Conservation (phyloP, 805 yeast species). For the Myxozyma sirexii region DNA sequence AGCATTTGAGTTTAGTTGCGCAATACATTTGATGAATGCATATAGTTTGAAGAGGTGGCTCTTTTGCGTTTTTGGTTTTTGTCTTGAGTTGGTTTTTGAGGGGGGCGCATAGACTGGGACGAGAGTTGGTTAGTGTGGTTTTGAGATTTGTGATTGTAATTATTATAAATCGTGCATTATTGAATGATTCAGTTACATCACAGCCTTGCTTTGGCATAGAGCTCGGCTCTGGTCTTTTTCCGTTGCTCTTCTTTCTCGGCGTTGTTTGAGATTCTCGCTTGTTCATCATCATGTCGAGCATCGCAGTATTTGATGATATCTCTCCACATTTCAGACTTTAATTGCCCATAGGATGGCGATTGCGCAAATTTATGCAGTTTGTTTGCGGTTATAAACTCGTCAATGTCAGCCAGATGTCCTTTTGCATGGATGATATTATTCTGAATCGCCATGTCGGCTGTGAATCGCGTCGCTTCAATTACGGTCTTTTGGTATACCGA, state of each 20-base stretch:
- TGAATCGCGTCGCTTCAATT: conserved; percentile 43
- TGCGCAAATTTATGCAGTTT: conserved; percentile 35
- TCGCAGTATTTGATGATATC: conserved; percentile 24
- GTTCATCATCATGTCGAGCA: conserved; percentile 15
- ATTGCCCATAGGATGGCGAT: conserved; percentile 41
- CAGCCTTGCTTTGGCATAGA: not conserved
- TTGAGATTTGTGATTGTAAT: not conserved
- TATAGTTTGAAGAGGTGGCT: no score
- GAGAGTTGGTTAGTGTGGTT: not conserved
- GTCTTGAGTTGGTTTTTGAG: not conserved
- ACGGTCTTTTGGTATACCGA: conserved; percentile 40
- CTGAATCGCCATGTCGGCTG: conserved; percentile 39
- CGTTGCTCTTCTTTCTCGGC: conserved; percentile 3
- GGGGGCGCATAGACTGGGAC: not conserved
- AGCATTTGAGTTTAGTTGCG: conserved; percentile 1
- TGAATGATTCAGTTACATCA: no score
- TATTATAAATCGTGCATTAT: no score
- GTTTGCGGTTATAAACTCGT: conserved; percentile 36
- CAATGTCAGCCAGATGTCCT: conserved; percentile 44
- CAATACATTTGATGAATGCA: conserved; percentile 2
- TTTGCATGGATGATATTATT: conserved; percentile 41
- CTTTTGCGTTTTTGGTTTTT: not conserved
- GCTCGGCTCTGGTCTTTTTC: not conserved
- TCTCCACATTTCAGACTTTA: conserved; percentile 35
- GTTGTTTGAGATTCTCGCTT: not conserved